phyloP scores from a whole-genome alignment of 2,329 filamentous ascomycete species.

The Aspergillus sp. region DNA sequence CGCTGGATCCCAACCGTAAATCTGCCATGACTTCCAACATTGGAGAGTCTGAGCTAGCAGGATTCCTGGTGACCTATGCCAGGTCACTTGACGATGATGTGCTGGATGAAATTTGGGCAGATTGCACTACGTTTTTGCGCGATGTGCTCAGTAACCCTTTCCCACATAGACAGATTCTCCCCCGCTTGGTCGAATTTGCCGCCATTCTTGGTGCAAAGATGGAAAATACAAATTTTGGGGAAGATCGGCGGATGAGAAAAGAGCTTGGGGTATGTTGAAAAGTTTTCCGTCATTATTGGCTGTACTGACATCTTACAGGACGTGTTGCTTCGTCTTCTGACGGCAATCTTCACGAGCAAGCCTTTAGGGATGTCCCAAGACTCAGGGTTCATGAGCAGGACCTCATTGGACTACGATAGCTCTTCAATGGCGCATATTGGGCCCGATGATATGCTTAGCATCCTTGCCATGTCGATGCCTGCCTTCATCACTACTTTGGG shows the following conservation, averaged over 20 bases:
- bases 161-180: conserved; percentile 85
- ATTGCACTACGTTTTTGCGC: conserved; percentile 84
- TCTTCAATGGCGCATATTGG: conserved; percentile 39
- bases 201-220: conserved; percentile 90
- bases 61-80: conserved; percentile 87
- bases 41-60: conserved; percentile 75
- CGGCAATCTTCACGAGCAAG: conserved; percentile 89
- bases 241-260: conserved; percentile 85
- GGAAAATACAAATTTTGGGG: conserved; percentile 95
- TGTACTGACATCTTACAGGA: conserved; percentile 54
- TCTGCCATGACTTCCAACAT: conserved; percentile 85
- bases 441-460: conserved; percentile 71
- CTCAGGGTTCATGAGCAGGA: conserved; percentile 34
- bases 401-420: conserved; percentile 37
- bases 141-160: conserved; percentile 92
- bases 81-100: conserved; percentile 90
- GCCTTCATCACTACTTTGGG: conserved; percentile 77
- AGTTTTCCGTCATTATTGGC: neutral
- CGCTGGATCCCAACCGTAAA: conserved; percentile 72
- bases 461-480: conserved; percentile 73
- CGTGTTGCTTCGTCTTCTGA: conserved; percentile 78
- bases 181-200: conserved; percentile 80
- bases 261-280: conserved; percentile 69
- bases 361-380: conserved; percentile 69
- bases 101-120: conserved; percentile 96